phyloP scores from a whole-genome alignment of 768 basidiomycete genomes.

The Kwoniella mangroviensis region DNA sequence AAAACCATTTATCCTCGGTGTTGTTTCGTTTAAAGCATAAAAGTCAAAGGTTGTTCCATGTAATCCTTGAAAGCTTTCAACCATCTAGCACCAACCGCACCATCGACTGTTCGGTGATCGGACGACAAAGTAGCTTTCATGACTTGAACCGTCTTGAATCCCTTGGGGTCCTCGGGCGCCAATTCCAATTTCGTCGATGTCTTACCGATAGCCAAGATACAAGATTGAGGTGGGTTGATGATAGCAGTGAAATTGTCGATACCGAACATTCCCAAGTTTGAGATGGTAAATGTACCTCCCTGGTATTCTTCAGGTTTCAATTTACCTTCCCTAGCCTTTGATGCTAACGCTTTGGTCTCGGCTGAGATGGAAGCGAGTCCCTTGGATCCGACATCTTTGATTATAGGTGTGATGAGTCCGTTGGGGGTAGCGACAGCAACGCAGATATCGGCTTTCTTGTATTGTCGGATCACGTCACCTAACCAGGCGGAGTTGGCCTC shows the following conservation, averaged over 20 bases:
- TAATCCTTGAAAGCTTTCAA: slow-evolving; percentile 91
- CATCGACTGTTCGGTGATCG: slow-evolving; percentile 95
- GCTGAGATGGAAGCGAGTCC: slow-evolving; percentile 91
- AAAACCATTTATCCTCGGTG: neutral
- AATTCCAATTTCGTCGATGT: slow-evolving; percentile 84
- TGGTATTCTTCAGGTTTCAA: slow-evolving; percentile 94
- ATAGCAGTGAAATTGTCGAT: slow-evolving; percentile 91
- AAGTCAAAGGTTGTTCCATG: slow-evolving; percentile 93
- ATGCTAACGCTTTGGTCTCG: slow-evolving; percentile 88
- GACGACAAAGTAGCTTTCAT: slow-evolving; percentile 97
- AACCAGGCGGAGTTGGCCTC: slow-evolving; percentile 98
- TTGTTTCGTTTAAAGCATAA: slow-evolving; percentile 72
- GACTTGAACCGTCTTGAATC: slow-evolving; percentile 86
- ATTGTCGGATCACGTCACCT: slow-evolving; percentile 91
- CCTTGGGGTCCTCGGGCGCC: slow-evolving; percentile 85
- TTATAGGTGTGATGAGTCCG: slow-evolving; percentile 95
- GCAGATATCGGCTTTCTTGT: slow-evolving; percentile 96
- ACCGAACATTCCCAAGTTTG: slow-evolving; percentile 98
- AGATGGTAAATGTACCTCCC: slow-evolving; percentile 98
- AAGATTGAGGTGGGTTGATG: slow-evolving; percentile 97
- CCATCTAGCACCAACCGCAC: slow-evolving; percentile 93
- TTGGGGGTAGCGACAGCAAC: slow-evolving; percentile 94
- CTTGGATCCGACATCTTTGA: slow-evolving; percentile 89
- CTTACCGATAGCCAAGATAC: slow-evolving; percentile 92
- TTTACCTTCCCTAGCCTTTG: slow-evolving; percentile 96